These are phyloP conservation scores for Scenedesmus sp. DNA, from an alignment of 163 green algal species.

Conservation along the genomic window DNA sequence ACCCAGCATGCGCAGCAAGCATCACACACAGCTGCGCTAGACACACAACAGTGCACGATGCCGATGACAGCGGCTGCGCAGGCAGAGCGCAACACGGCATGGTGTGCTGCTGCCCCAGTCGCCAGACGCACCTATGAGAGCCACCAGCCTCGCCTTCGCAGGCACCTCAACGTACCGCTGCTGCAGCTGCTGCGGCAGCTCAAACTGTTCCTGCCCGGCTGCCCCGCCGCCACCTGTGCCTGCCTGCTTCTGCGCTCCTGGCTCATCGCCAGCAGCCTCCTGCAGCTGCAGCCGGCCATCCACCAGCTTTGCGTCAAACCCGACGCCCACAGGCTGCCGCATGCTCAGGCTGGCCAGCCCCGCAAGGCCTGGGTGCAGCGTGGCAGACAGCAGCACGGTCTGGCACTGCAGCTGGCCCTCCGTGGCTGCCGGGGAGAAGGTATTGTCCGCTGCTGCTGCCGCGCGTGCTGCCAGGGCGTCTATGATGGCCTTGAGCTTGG, in stretches of 20 bases:
- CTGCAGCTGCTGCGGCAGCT: slow-evolving; percentile 81
- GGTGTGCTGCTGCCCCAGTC: slow-evolving; percentile 18
- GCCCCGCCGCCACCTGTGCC: background rate
- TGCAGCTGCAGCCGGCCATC: slow-evolving; percentile 48
- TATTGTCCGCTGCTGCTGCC: slow-evolving; percentile 41
- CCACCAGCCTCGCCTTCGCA: slow-evolving; percentile 83
- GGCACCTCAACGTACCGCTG: slow-evolving; percentile 87
- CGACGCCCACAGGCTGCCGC: slow-evolving; percentile 78
- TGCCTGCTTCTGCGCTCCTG: slow-evolving; percentile 7
- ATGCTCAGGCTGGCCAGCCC: slow-evolving; percentile 81
- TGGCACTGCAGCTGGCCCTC: slow-evolving; percentile 26
- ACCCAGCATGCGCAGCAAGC: too few relatives aligned
- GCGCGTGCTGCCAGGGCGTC: slow-evolving; percentile 65
- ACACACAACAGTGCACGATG: too few relatives aligned
- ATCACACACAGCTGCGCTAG: background rate
- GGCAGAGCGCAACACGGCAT: background rate
- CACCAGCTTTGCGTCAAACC: slow-evolving; percentile 62
- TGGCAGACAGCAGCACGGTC: slow-evolving; percentile 81
- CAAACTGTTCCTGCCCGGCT: slow-evolving; percentile 62
- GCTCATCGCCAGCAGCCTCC: slow-evolving; percentile 9
- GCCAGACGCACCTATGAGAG: slow-evolving; percentile 64
- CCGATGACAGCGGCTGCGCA: too few relatives aligned
- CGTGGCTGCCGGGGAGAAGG: background rate
- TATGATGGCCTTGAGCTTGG: slow-evolving; percentile 79
- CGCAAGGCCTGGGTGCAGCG: slow-evolving; percentile 81